These are phyloP conservation scores for Lentinula boryana DNA, from an alignment of 768 basidiomycete genomes.

Conservation along the genomic window DNA sequence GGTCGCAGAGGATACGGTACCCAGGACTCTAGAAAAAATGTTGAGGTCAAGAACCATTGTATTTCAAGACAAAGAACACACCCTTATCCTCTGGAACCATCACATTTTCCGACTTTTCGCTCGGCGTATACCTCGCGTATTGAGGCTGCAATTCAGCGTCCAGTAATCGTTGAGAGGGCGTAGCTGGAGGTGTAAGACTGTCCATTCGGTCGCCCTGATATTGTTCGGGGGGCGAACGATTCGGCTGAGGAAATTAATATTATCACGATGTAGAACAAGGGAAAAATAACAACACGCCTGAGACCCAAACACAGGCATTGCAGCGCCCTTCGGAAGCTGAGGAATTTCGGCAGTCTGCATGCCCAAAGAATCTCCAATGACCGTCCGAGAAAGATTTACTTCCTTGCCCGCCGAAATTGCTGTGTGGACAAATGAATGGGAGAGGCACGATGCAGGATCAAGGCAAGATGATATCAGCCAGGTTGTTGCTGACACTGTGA, in stretches of 20 bases:
- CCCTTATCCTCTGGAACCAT: neutral
- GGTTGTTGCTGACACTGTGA: neutral
- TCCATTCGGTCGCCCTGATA: neutral
- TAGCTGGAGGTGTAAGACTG: conserved; percentile 7
- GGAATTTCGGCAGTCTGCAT: neutral
- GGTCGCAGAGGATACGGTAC: conserved; percentile 19
- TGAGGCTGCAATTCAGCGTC: conserved; percentile 2
- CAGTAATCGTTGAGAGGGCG: conserved; percentile 5
- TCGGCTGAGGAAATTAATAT: neutral
- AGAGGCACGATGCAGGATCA: neutral
- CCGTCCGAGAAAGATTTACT: neutral
- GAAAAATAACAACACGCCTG: neutral
- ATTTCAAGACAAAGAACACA: neutral
- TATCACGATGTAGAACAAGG: neutral
- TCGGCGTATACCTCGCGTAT: conserved; percentile 3
- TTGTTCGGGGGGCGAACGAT: neutral
- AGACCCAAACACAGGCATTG: neutral
- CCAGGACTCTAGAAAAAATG: conserved; percentile 9
- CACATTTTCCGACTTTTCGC: neutral
- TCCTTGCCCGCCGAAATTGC: neutral
- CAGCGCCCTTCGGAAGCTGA: conserved; percentile 6
- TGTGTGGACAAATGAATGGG: neutral
- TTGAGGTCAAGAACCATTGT: neutral
- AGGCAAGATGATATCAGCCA: neutral
- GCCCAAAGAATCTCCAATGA: neutral